These are phyloP conservation scores for Debaryomyces robertsiae DNA, from an alignment of 1,139 yeast species.

Conservation along the genomic window DNA sequence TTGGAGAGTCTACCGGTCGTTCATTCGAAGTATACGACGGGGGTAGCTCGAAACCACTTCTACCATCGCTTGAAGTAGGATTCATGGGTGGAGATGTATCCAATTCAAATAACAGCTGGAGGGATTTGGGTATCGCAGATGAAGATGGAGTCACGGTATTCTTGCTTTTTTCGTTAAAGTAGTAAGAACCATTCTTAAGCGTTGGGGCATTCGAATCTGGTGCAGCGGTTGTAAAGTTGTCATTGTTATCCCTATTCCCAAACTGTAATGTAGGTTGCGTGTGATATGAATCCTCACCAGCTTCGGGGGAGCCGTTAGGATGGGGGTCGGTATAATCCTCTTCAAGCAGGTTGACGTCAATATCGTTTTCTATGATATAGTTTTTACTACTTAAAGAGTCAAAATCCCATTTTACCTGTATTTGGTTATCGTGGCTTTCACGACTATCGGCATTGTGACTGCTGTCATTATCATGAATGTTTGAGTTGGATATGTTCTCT, in stretches of 20 bases:
- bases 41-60: constrained; percentile 20
- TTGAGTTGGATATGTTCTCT: constrained; percentile 22
- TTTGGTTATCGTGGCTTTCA: constrained; percentile 30
- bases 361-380: constrained; percentile 68
- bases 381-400: constrained; percentile 75
- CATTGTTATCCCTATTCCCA: constrained; percentile 11
- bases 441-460: constrained; percentile 16
- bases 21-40: constrained; percentile 16
- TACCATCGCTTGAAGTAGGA: constrained; percentile 15
- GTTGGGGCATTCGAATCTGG: neutral
- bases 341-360: constrained; percentile 51
- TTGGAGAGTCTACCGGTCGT: constrained; percentile 42
- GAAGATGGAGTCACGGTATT: constrained; percentile 17
- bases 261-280: constrained; percentile 34
- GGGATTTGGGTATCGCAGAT: constrained; percentile 68
- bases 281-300: constrained; percentile 26
- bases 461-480: constrained; percentile 19
- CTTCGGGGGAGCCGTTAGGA: constrained; percentile 34
- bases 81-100: constrained; percentile 24
- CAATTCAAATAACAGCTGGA: constrained; percentile 66
- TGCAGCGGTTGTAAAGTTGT: neutral
- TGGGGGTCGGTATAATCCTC: constrained; percentile 40
- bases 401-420: constrained; percentile 87
- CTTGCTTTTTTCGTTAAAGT: constrained; percentile 14
- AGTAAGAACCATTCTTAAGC: constrained; percentile 3